These are phyloP conservation scores for Blastobotrys malaysiensis DNA, from an alignment of 1,139 yeast species.

Conservation along the genomic window DNA sequence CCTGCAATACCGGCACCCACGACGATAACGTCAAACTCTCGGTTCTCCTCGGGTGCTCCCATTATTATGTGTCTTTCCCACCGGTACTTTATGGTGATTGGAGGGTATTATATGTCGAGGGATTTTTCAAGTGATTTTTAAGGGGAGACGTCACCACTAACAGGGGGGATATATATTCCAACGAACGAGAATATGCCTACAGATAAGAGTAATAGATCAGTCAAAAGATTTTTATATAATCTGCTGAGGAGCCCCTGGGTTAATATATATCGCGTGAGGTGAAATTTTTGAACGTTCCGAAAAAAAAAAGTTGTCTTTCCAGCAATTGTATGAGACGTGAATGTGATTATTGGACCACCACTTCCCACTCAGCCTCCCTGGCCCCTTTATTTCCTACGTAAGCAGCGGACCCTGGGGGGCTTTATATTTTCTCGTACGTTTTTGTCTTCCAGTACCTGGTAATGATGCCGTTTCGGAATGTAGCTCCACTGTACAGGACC, in stretches of 20 bases:
- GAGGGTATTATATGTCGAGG: not conserved
- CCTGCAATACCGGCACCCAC: conserved; percentile 97
- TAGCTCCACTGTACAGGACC: not conserved
- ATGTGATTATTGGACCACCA: not conserved
- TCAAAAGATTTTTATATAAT: not conserved
- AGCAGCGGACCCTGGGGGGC: not conserved
- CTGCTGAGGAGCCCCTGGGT: not conserved
- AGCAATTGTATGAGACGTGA: not conserved
- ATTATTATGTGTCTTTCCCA: too few species aligned
- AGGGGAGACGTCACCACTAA: not conserved
- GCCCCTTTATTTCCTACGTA: not conserved
- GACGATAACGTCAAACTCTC: conserved; percentile 54
- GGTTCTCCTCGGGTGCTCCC: conserved; percentile 1
- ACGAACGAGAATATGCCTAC: not conserved
- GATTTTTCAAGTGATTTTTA: not conserved
- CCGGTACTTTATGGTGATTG: not conserved
- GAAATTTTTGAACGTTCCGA: not conserved
- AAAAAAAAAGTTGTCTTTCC: not conserved
- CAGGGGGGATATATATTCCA: not conserved
- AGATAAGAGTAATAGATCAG: not conserved
- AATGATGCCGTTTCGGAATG: not conserved
- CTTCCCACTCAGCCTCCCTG: not conserved
- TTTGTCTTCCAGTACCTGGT: not conserved
- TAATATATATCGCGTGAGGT: not conserved
- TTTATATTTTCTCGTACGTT: not conserved